Percentiles rank a stretch among this genome's conserved stretches.
Conservation (phyloP, 306 rosid species). For the Rubus idaeus region DNA sequence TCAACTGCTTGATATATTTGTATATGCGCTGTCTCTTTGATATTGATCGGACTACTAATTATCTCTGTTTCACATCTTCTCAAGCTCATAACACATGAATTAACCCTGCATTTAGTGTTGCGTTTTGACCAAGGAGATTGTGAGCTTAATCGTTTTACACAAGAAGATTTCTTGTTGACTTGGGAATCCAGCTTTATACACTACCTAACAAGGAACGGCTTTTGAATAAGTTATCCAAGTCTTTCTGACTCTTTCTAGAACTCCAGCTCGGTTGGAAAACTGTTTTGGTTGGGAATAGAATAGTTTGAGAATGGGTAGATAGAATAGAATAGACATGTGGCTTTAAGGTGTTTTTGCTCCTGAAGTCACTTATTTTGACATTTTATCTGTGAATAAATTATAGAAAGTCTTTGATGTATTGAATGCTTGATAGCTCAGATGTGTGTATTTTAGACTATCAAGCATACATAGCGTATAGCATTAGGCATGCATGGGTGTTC, state of each 20-base stretch:
- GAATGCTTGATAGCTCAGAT: neutral
- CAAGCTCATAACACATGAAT: neutral
- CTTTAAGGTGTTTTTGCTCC: neutral
- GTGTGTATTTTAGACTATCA: neutral
- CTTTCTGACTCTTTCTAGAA: too few relatives aligned
- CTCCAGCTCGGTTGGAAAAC: too few relatives aligned
- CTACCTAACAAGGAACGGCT: neutral
- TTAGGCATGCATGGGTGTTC: neutral
- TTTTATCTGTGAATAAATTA: too few relatives aligned
- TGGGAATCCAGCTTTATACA: neutral
- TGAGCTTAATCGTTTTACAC: neutral
- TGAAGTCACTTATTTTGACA: neutral
- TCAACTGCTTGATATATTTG: too few relatives aligned
- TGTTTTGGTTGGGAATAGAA: neutral
- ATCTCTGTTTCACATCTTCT: neutral
- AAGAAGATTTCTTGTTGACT: neutral
- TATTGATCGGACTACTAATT: neutral
- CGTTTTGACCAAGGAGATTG: neutral
- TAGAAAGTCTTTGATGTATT: neutral
- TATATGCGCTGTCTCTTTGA: neutral
- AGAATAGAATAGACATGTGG: neutral
- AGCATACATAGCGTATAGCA: neutral
- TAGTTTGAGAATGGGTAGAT: neutral
- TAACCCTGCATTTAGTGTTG: neutral
- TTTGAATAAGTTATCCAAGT: neutral